Evolutionary conservation across 2,329 filamentous ascomycete species (phyloP).

Genomic region (Claviceps capensis): DNA sequence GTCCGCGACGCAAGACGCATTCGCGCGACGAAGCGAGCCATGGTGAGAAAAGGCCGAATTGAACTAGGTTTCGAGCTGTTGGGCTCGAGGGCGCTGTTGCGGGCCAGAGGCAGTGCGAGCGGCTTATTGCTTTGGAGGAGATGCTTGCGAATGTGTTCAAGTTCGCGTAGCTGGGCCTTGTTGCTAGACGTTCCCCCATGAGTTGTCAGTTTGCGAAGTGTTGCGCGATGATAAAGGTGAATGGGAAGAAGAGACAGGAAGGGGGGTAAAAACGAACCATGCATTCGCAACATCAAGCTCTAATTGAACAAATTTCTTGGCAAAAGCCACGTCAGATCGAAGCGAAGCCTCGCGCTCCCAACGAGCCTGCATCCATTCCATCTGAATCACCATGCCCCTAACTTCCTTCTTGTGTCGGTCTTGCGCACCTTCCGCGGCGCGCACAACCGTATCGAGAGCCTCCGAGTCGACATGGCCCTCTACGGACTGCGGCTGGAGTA

Average conservation of each 20-base stretch:
- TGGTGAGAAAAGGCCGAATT: constrained; percentile 31
- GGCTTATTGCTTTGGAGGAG: constrained; percentile 25
- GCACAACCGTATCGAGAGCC: constrained; percentile 45
- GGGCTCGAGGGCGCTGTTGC: constrained; percentile 4
- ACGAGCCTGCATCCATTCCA: constrained; percentile 76
- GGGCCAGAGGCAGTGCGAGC: constrained; percentile 16
- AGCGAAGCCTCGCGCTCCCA: constrained; percentile 70
- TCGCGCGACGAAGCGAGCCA: constrained; percentile 39
- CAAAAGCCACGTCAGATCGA: constrained; percentile 67
- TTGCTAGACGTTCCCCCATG: constrained; percentile 46
- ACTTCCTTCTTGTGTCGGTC: constrained; percentile 62
- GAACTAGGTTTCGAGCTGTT: constrained; percentile 14
- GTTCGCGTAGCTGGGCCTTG: constrained; percentile 74
- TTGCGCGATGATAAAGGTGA: not conserved
- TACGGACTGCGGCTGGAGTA: constrained; percentile 27
- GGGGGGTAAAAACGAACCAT: constrained; percentile 65
- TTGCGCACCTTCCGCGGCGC: constrained; percentile 47
- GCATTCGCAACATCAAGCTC: constrained; percentile 73
- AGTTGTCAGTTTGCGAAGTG: not conserved
- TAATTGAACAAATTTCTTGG: constrained; percentile 70
- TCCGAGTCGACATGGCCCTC: constrained; percentile 17
- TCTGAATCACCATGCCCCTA: constrained; percentile 73
- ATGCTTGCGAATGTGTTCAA: constrained; percentile 57
- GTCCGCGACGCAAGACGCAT: constrained; percentile 31
- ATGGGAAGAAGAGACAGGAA: not conserved